A percentile compares a stretch with the other conserved stretches of the same genome.
These are phyloP conservation scores for Dillenia suffruticosa DNA, from an alignment of 164 flowering plant genomes.

Conservation along the genomic window DNA sequence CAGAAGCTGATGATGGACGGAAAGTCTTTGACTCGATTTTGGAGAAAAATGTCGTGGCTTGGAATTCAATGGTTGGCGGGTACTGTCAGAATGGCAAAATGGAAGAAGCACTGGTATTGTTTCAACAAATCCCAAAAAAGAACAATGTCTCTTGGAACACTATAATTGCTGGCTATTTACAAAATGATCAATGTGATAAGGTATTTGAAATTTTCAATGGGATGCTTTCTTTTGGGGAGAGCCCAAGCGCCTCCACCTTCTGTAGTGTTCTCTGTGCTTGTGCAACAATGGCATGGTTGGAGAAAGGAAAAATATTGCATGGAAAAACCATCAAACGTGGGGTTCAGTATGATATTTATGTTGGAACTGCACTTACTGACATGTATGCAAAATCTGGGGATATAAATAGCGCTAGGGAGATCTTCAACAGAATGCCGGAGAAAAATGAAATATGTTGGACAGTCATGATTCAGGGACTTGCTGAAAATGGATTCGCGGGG, in stretches of 20 bases:
- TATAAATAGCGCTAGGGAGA: conserved; percentile 32
- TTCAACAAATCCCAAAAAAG: conserved; percentile 35
- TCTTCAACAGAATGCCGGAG: conserved; percentile 41
- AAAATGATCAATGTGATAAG: conserved; percentile 31
- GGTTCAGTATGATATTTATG: conserved; percentile 33
- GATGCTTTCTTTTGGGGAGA: conserved; percentile 48
- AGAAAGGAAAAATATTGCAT: conserved; percentile 45
- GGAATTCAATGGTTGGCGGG: conserved; percentile 63
- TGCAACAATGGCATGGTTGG: conserved; percentile 48
- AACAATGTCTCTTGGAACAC: conserved; percentile 51
- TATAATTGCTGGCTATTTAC: conserved; percentile 42
- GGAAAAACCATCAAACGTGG: conserved; percentile 50
- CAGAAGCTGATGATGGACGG: conserved; percentile 35
- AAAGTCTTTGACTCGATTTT: conserved; percentile 33
- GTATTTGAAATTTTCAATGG: conserved; percentile 39
- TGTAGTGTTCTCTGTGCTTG: conserved; percentile 52
- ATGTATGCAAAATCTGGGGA: conserved; percentile 75
- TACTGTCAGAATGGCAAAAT: conserved; percentile 42
- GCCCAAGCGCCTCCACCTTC: conserved; percentile 43
- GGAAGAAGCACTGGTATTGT: conserved; percentile 46
- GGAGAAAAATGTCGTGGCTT: conserved; percentile 41
- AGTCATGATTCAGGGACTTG: conserved; percentile 67
- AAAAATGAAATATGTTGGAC: conserved; percentile 57
- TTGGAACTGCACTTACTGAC: conserved; percentile 61
- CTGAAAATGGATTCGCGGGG: conserved; percentile 50